Evolutionary conservation across 1,284 basidiomycete genomes (phyloP).

Genomic region (Trichosporon inkin): DNA sequence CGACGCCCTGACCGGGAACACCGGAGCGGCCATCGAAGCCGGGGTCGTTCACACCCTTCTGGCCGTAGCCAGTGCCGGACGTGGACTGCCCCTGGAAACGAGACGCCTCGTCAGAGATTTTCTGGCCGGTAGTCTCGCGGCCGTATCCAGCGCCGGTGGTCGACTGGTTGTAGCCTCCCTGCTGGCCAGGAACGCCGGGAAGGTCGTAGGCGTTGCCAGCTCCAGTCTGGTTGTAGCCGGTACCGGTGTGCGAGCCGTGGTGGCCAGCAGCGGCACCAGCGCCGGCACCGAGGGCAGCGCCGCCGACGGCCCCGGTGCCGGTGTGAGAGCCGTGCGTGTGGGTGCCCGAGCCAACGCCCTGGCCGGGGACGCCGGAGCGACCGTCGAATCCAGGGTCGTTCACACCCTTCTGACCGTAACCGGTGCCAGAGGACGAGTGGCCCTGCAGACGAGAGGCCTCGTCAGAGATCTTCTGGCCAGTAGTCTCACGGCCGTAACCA

Average conservation of each 20-base stretch:
- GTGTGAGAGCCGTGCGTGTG: not conserved
- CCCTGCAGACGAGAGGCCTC: not conserved
- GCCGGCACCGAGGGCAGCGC: not conserved
- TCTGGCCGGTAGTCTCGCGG: not conserved
- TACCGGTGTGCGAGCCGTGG: not conserved
- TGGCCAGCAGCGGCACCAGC: not conserved
- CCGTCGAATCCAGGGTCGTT: not conserved
- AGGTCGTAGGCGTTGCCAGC: not conserved
- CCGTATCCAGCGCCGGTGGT: not conserved
- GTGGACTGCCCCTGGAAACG: not conserved
- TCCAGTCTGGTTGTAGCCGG: not conserved
- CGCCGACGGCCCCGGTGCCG: not conserved
- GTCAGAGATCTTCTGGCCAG: not conserved
- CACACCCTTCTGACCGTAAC: slow-evolving; percentile 1
- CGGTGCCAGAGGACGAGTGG: not conserved
- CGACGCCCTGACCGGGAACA: not conserved
- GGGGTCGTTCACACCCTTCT: not conserved
- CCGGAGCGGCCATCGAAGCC: not conserved
- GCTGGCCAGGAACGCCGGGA: not conserved
- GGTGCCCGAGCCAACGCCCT: not conserved
- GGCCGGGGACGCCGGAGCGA: not conserved
- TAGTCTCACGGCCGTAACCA: not conserved
- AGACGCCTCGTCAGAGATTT: not conserved
- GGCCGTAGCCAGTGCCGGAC: not conserved
- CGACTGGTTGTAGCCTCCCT: too few species aligned